phyloP scores from a whole-genome alignment of 2,329 filamentous ascomycete genomes.

The Penicillium nordicum region DNA sequence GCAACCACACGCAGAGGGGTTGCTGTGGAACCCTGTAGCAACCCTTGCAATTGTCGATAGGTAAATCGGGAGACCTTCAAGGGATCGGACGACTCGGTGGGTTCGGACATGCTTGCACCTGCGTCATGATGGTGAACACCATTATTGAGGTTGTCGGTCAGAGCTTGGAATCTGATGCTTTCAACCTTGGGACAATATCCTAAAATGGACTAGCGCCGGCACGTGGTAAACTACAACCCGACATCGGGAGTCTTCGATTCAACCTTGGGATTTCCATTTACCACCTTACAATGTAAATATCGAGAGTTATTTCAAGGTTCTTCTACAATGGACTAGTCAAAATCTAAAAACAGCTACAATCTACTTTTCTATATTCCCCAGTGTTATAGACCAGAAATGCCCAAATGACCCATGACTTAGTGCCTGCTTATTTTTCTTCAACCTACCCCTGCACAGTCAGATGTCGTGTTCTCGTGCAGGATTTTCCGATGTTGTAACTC shows the following conservation, averaged over 20 bases:
- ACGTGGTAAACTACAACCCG: slow-evolving; percentile 12
- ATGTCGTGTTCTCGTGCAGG: slow-evolving; percentile 7
- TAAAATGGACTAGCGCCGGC: slow-evolving; percentile 15
- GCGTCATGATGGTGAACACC: slow-evolving; percentile 15
- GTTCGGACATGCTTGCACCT: slow-evolving; percentile 44
- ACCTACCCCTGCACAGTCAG: not conserved
- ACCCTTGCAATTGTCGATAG: slow-evolving; percentile 73
- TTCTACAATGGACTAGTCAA: not conserved
- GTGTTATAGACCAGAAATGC: not conserved
- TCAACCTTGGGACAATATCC: slow-evolving; percentile 9
- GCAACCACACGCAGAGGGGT: slow-evolving; percentile 83
- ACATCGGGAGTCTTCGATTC: not conserved
- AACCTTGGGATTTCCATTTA: not conserved
- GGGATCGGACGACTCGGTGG: slow-evolving; percentile 23
- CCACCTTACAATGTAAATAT: not conserved
- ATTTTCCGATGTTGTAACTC: not conserved
- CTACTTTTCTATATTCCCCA: not conserved
- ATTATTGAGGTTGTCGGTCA: not conserved
- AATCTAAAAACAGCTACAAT: not conserved
- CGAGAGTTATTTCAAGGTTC: not conserved
- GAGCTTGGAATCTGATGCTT: slow-evolving; percentile 16
- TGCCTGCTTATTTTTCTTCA: slow-evolving; percentile 3
- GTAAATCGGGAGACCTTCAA: slow-evolving; percentile 68
- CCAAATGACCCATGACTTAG: not conserved
- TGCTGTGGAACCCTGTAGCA: slow-evolving; percentile 66